These are phyloP conservation scores for Trifolium fragiferum DNA, from an alignment of 306 rosid species.

Conservation along the genomic window DNA sequence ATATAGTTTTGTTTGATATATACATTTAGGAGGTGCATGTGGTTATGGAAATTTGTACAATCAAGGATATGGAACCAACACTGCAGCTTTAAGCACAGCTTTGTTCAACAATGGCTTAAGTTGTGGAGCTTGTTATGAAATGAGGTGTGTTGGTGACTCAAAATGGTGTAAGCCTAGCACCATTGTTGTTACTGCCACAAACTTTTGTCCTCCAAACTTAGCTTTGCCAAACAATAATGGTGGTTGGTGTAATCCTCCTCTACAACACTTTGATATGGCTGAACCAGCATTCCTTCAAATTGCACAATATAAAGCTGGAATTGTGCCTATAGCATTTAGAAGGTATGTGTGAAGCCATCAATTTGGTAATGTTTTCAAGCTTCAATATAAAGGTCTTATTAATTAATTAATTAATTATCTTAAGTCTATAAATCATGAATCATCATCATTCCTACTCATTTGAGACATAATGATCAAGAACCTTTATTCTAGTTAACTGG, in stretches of 20 bases:
- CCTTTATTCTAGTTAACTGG: no score
- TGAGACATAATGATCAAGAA: no score
- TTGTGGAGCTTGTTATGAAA: slow-evolving; percentile 83
- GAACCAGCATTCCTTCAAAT: slow-evolving; percentile 88
- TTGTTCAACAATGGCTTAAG: slow-evolving; percentile 77
- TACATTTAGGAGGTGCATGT: slow-evolving; percentile 80
- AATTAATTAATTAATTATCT: no score
- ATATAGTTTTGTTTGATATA: slow-evolving; percentile 14
- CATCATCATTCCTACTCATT: no score
- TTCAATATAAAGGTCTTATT: background rate
- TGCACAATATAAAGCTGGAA: slow-evolving; percentile 81
- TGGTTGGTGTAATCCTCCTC: slow-evolving; percentile 96
- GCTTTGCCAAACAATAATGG: slow-evolving; percentile 68
- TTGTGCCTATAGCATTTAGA: slow-evolving; percentile 76
- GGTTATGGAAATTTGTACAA: slow-evolving; percentile 86
- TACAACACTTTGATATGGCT: slow-evolving; percentile 86
- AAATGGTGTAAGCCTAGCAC: slow-evolving; percentile 75
- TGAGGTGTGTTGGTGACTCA: slow-evolving; percentile 68
- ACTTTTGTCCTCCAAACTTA: slow-evolving; percentile 76
- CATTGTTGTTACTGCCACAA: slow-evolving; percentile 81
- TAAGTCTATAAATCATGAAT: no score
- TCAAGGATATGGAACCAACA: slow-evolving; percentile 84
- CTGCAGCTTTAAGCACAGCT: slow-evolving; percentile 88
- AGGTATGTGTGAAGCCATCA: slow-evolving; percentile 52
- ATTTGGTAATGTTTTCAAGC: background rate